Percentiles rank a stretch among this genome's conserved stretches.
phyloP scores from a whole-genome alignment of 2,329 filamentous ascomycete species.

The Botrytis tulipae region DNA sequence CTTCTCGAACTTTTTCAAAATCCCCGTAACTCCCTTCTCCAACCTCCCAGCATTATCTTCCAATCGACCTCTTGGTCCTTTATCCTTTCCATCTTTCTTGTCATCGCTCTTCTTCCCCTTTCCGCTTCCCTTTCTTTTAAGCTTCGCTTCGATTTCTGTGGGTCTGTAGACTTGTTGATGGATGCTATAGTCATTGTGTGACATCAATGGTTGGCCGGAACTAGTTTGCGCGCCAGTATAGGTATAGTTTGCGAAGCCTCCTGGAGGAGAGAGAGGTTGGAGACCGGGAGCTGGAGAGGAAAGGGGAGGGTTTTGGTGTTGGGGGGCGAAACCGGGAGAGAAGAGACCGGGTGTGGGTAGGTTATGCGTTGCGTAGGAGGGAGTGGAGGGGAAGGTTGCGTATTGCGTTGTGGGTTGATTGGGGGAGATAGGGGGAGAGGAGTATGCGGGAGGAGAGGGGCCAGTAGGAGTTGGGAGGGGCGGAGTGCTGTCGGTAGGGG shows the following conservation, averaged over 20 bases:
- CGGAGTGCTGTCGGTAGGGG: conserved; percentile 26
- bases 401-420: conserved; percentile 43
- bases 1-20: conserved; percentile 79
- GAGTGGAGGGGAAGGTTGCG: conserved; percentile 46
- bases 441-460: conserved; percentile 24
- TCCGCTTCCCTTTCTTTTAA: conserved; percentile 40
- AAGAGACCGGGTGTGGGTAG: conserved; percentile 38
- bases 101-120: neutral
- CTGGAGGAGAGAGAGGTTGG: conserved; percentile 43
- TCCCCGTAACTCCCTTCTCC: conserved; percentile 68
- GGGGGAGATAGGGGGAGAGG: conserved; percentile 19
- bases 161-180: conserved; percentile 71
- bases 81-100: conserved; percentile 37
- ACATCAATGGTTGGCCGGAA: conserved; percentile 37
- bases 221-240: conserved; percentile 40
- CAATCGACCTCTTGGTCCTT: conserved; percentile 52
- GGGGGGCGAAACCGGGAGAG: conserved; percentile 25
- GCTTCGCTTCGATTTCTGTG: conserved; percentile 57
- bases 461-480: conserved; percentile 14
- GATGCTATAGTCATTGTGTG: conserved; percentile 51
- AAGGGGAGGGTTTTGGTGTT: conserved; percentile 17
- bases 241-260: conserved; percentile 56
- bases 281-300: conserved; percentile 16
- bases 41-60: conserved; percentile 65
- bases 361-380: conserved; percentile 43